These are phyloP conservation scores for Penstemon barbatus DNA, from an alignment of 257 asterid genomes.

Conservation along the genomic window DNA sequence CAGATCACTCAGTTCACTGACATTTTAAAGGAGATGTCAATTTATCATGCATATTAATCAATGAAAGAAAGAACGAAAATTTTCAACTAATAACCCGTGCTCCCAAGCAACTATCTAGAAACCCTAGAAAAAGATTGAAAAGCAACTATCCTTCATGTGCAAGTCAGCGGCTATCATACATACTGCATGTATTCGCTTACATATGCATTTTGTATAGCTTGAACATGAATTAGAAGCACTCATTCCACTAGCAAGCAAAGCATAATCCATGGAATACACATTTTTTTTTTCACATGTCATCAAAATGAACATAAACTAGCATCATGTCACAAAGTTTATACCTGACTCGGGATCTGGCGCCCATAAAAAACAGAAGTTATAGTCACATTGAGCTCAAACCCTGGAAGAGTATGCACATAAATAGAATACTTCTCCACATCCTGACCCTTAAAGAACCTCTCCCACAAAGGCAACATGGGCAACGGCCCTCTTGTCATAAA, in stretches of 20 bases:
- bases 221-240: neutral
- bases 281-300: slow-evolving; percentile 9
- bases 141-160: neutral
- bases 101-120: neutral
- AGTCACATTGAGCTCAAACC: slow-evolving; percentile 58
- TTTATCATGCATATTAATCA: neutral
- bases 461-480: slow-evolving; percentile 92
- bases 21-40: neutral
- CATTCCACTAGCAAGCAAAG: neutral
- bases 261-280: neutral
- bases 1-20: slow-evolving; percentile 10
- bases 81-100: neutral
- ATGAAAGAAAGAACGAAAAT: slow-evolving; percentile 5
- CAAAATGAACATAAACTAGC: slow-evolving; percentile 23
- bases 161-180: neutral
- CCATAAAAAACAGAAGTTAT: slow-evolving; percentile 65
- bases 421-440: slow-evolving; percentile 63
- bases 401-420: slow-evolving; percentile 79
- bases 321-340: slow-evolving; percentile 31
- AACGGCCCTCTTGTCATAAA: slow-evolving; percentile 86
- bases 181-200: neutral
- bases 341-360: slow-evolving; percentile 92
- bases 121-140: neutral
- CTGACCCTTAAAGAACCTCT: slow-evolving; percentile 76
- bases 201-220: neutral